Evolutionary conservation across 2,329 filamentous ascomycete species (phyloP).

Genomic region (Diaporthe citri): DNA sequence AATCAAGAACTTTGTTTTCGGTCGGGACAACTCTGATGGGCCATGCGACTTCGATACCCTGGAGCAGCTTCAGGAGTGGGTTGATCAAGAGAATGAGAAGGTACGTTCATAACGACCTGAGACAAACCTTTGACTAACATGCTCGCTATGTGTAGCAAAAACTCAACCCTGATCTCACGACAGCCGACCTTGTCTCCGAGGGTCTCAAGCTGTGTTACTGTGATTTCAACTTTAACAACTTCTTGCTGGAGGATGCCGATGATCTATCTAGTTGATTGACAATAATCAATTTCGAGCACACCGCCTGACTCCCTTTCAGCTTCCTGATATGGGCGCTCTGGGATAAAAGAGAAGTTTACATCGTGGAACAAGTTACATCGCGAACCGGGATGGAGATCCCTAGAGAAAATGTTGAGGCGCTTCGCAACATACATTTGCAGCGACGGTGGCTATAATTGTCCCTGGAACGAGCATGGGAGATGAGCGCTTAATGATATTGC

Average conservation of each 20-base stretch:
- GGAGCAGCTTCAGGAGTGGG: not conserved
- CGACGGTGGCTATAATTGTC: too few species aligned
- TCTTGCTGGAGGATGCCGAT: constrained; percentile 8
- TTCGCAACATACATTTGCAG: constrained; percentile 21
- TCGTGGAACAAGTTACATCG: not conserved
- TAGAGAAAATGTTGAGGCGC: not conserved
- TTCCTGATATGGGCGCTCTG: constrained; percentile 22
- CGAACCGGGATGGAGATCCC: not conserved
- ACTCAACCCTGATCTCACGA: constrained; percentile 2
- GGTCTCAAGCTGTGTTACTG: constrained; percentile 26
- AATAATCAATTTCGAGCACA: constrained; percentile 15
- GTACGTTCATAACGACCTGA: too few species aligned
- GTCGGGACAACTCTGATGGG: not conserved
- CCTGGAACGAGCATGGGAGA: too few species aligned
- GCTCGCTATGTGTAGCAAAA: too few species aligned
- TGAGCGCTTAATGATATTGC: too few species aligned
- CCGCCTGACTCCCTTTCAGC: constrained; percentile 18
- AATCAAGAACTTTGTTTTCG: constrained; percentile 7
- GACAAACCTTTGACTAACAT: too few species aligned
- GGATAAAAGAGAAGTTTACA: not conserved
- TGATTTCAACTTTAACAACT: not conserved
- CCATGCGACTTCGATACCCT: not conserved
- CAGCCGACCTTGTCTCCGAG: not conserved
- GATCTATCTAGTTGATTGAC: not conserved
- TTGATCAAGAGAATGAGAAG: constrained; percentile 8